These are phyloP conservation scores for Phaeoacremonium minimum DNA, from an alignment of 2,329 filamentous ascomycete genomes.

Conservation along the genomic window DNA sequence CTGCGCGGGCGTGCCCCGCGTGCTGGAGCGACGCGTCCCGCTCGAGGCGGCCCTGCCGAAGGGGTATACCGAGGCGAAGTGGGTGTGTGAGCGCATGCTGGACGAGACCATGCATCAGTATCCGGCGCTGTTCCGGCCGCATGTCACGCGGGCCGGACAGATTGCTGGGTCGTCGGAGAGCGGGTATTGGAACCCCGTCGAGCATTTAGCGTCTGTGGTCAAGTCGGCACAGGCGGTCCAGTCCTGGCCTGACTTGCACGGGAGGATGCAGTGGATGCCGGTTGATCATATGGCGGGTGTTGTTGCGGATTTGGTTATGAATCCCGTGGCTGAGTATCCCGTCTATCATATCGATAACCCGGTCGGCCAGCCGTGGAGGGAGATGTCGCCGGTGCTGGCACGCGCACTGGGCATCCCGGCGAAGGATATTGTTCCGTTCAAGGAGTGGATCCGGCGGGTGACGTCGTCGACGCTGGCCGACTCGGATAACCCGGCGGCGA, in stretches of 20 bases:
- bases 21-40: slow-evolving; percentile 36
- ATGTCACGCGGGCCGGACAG: slow-evolving; percentile 43
- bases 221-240: slow-evolving; percentile 42
- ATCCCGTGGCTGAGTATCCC: slow-evolving; percentile 1
- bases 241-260: slow-evolving; percentile 32
- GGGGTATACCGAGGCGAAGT: slow-evolving; percentile 51
- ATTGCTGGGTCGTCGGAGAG: slow-evolving; percentile 43
- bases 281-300: slow-evolving; percentile 29
- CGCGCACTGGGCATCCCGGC: slow-evolving; percentile 13
- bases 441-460: slow-evolving; percentile 21
- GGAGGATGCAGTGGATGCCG: slow-evolving; percentile 37
- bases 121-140: slow-evolving; percentile 33
- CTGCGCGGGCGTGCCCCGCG: slow-evolving; percentile 15
- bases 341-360: slow-evolving; percentile 7
- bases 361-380: slow-evolving; percentile 2
- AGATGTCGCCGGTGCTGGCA: slow-evolving; percentile 5
- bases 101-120: slow-evolving; percentile 38
- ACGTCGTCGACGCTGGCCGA: slow-evolving; percentile 12
- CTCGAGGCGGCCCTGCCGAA: slow-evolving; percentile 34
- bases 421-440: slow-evolving; percentile 17
- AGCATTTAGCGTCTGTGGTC: slow-evolving; percentile 45
- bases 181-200: slow-evolving; percentile 50
- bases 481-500: slow-evolving; percentile 17
- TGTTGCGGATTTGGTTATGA: slow-evolving; percentile 17
- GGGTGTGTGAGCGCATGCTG: slow-evolving; percentile 43